Conservation (phyloP, 306 rosid genomes). For the Oxytropis ochrocephala region DNA sequence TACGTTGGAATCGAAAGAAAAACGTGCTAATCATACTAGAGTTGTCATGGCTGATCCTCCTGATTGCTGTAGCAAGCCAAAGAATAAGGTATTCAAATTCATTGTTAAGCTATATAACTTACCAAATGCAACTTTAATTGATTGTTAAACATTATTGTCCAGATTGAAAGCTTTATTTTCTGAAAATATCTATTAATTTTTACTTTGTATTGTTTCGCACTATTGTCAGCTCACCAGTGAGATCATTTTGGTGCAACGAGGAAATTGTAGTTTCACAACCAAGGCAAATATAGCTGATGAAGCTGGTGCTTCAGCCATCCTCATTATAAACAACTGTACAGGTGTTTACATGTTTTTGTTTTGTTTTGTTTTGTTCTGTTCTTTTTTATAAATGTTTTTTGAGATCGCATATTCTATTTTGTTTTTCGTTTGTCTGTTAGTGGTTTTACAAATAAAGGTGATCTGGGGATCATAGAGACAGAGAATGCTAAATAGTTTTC, state of each 20-base stretch:
- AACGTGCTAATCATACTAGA: constrained; percentile 73
- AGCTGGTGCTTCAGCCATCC: constrained; percentile 87
- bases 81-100: constrained; percentile 46
- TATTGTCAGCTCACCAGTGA: constrained; percentile 69
- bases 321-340: constrained; percentile 72
- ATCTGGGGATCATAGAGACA: not conserved
- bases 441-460: not conserved
- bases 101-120: constrained; percentile 8
- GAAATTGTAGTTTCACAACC: constrained; percentile 87
- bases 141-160: constrained; percentile 7
- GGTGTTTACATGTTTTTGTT: constrained; percentile 37
- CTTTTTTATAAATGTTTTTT: not conserved
- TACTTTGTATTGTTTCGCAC: constrained; percentile 31
- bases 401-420: not conserved
- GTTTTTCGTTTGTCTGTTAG: not conserved
- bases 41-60: constrained; percentile 97
- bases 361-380: constrained; percentile 1
- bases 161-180: constrained; percentile 14
- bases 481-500: constrained; percentile 6
- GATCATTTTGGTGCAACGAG: constrained; percentile 83
- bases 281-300: constrained; percentile 88
- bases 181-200: constrained; percentile 14
- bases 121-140: not conserved
- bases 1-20: constrained; percentile 82
- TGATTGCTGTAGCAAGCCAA: constrained; percentile 69